Evolutionary conservation across 2,329 filamentous ascomycete genomes (phyloP), one percentile per base, ranked within the genome.

Genomic region (Rhinocladiella mackenziei): DNA sequence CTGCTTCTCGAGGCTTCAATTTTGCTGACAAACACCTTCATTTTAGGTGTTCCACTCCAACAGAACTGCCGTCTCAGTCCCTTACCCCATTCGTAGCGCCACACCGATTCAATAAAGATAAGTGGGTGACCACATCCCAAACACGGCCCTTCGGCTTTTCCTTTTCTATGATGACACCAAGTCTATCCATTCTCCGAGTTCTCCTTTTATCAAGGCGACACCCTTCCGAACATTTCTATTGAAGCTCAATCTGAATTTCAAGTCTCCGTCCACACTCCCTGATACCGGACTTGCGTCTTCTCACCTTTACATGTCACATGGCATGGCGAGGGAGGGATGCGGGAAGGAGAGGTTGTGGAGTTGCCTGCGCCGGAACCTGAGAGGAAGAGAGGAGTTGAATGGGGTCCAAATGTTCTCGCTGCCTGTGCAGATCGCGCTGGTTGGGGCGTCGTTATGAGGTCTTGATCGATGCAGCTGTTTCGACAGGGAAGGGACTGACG

Each of bases 141-240:
- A n/a, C n/a, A n/a, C n/a, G 10, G 10, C 19, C 26, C 33, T 37
- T 10, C 15, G 18, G 8, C 3, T 14, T 17, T 30, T 10, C 20
- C 18, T 18, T 4, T 22, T 10, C 9, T 5, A 75, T 71, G 74
- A 78, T 75, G 75, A 76, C 72, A 75, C 68, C 71, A 64, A 77
- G 74, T 77, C 72, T 73, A 78, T 78, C 75, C 75, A 77, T 78
- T 78, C 75, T 74, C 77, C 64, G 73, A 77, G 56, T 66, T 66
- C 65, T 35, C 43, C 19, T 6, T 32, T 29, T 37, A 7, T 7
- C n/a, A n/a, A n/a, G 32, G 43, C 25, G 47, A 50, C 42, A 45
- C 47, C 39, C 25, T 35, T 43, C 43, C 28, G 25, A 23, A 22
- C 10, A 3, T 14, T 13, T 9, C 19, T 18, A 19, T 15, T 20